phyloP scores from a whole-genome alignment of 129 eudicot genomes.

The Helianthus tuberosus region DNA sequence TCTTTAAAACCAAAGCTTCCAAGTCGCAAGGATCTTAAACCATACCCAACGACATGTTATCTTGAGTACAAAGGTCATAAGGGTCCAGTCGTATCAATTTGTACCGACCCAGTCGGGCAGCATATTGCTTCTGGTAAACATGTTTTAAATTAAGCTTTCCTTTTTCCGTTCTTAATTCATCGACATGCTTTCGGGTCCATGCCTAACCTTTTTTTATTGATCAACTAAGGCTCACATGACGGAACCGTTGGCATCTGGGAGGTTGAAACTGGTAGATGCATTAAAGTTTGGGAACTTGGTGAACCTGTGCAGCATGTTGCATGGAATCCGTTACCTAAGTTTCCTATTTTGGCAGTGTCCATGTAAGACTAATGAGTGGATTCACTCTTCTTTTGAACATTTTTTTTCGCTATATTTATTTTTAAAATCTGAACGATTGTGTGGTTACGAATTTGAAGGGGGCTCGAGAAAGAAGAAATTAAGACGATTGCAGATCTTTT shows the following conservation, averaged over 20 bases:
- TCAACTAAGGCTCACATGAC: conserved; percentile 72
- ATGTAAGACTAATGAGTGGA: conserved; percentile 50
- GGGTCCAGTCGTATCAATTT: conserved; percentile 79
- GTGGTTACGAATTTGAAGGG: conserved; percentile 44
- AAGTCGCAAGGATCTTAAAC: no score
- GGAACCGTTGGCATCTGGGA: conserved; percentile 92
- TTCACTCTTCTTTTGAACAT: no score
- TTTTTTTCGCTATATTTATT: background rate
- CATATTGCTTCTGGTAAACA: conserved; percentile 93
- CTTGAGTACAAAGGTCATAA: conserved; percentile 93
- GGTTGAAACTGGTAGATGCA: no score
- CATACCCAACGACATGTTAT: no score
- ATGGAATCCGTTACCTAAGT: conserved; percentile 89
- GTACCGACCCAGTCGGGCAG: conserved; percentile 77
- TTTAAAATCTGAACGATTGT: background rate
- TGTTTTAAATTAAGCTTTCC: background rate
- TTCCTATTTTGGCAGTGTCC: conserved; percentile 80
- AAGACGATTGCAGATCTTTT: conserved; percentile 65
- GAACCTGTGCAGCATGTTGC: conserved; percentile 72
- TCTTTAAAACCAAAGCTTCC: no score
- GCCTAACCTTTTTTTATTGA: background rate
- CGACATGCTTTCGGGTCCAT: background rate
- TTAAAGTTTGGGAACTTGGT: conserved; percentile 78
- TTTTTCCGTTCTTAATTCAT: background rate
- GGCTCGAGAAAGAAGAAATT: conserved; percentile 63